Percentiles rank a stretch among this genome's conserved stretches.
Evolutionary conservation across 805 yeast genomes (phyloP).

Genomic region (Yamadazyma olivae): DNA sequence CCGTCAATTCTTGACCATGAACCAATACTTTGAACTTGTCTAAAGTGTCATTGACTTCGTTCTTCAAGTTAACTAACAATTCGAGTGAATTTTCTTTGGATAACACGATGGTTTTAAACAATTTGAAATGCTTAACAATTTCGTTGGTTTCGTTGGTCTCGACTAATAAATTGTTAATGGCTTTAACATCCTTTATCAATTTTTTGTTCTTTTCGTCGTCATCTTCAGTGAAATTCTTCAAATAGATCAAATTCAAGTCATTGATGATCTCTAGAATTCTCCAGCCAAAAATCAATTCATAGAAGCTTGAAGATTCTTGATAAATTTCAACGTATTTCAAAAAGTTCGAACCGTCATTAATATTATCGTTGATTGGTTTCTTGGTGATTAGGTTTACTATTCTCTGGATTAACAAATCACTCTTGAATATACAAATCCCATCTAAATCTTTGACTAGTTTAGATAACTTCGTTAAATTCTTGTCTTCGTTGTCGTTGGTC

Average conservation of each 20-base stretch:
- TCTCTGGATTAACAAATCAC: slow-evolving; percentile 22
- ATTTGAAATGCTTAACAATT: slow-evolving; percentile 16
- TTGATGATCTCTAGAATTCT: slow-evolving; percentile 33
- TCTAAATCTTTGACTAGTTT: slow-evolving; percentile 28
- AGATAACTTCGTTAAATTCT: slow-evolving; percentile 19
- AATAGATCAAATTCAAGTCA: slow-evolving; percentile 28
- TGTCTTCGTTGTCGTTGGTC: slow-evolving; percentile 25
- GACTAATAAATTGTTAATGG: slow-evolving; percentile 5
- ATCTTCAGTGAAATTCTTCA: slow-evolving; percentile 14
- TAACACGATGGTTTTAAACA: slow-evolving; percentile 23
- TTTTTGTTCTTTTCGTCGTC: slow-evolving; percentile 2
- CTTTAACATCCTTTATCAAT: slow-evolving; percentile 11
- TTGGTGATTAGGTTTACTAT: slow-evolving; percentile 22
- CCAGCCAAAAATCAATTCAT: slow-evolving; percentile 30
- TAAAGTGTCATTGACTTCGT: slow-evolving; percentile 18
- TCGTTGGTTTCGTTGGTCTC: slow-evolving; percentile 5
- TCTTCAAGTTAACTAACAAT: slow-evolving; percentile 18
- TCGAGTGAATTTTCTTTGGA: slow-evolving; percentile 16
- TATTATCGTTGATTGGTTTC: slow-evolving; percentile 21
- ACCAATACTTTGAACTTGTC: slow-evolving; percentile 16
- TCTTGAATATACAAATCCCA: slow-evolving; percentile 28
- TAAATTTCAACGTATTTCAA: slow-evolving; percentile 29
- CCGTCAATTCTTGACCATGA: slow-evolving; percentile 32
- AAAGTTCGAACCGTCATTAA: slow-evolving; percentile 26
- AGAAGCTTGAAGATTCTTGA: slow-evolving; percentile 20